Percentiles rank a stretch among this genome's conserved stretches.
Evolutionary conservation across 352 stramenopile genomes (phyloP).

Genomic region (Phytopythium chamaehyphon): DNA sequence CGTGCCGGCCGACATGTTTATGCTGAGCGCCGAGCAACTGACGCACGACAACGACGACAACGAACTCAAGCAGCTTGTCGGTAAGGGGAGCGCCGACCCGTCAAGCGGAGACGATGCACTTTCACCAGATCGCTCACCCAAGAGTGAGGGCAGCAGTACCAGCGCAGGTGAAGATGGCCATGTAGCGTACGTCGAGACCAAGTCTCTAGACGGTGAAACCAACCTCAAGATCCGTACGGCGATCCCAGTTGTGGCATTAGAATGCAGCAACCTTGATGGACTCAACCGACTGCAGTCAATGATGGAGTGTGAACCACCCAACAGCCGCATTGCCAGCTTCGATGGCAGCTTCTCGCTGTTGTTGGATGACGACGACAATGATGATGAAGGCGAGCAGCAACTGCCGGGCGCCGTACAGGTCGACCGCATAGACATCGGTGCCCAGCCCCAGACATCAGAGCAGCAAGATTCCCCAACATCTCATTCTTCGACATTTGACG

Average conservation of each 20-base stretch:
- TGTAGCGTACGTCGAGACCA: conserved; percentile 82
- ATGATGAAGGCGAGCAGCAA: neutral
- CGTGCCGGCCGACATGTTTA: conserved; percentile 65
- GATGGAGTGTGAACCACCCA: conserved; percentile 75
- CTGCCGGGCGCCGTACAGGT: conserved; percentile 15
- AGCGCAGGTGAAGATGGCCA: conserved; percentile 15
- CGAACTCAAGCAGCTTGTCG: conserved; percentile 11
- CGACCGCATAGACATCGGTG: conserved; percentile 3
- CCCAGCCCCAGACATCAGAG: too few species aligned
- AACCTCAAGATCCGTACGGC: conserved; percentile 82
- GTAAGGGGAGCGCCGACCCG: conserved; percentile 8
- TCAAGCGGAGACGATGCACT: conserved; percentile 1
- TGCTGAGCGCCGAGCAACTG: conserved; percentile 51
- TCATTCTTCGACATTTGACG: neutral
- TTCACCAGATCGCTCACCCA: neutral
- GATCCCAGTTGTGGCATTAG: conserved; percentile 43
- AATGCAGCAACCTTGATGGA: conserved; percentile 22
- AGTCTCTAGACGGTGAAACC: conserved; percentile 81
- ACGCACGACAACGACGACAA: conserved; percentile 38
- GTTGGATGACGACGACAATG: conserved; percentile 12
- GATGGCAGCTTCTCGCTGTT: conserved; percentile 62
- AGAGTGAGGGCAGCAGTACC: conserved; percentile 5
- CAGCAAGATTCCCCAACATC: too few species aligned
- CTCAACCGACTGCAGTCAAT: conserved; percentile 46
- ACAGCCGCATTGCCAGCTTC: conserved; percentile 85